A percentile compares a stretch with the other conserved stretches of the same genome.
These are phyloP conservation scores for Pseudopediastrum boryanum DNA, from an alignment of 139 green algal genomes.

Conservation along the genomic window DNA sequence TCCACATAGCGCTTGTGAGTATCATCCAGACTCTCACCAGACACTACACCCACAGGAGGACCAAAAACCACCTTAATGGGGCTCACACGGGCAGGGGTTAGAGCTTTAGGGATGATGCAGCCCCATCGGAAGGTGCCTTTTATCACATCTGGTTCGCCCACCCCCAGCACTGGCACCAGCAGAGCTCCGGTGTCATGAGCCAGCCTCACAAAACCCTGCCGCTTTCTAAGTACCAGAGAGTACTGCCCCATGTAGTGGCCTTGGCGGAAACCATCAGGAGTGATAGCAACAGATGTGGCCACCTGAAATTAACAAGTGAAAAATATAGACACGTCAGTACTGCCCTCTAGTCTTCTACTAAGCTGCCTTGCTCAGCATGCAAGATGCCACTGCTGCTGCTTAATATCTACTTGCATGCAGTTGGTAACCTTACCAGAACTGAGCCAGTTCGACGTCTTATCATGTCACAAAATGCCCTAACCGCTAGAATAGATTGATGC, in stretches of 20 bases:
- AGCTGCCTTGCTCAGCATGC: too few species aligned
- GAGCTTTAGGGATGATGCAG: neutral
- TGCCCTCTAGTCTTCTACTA: too few species aligned
- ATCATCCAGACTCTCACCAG: neutral
- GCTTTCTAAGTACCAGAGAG: neutral
- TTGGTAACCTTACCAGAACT: too few species aligned
- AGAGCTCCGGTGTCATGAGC: neutral
- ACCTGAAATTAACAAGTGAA: too few species aligned
- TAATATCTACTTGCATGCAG: too few species aligned
- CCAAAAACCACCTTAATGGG: neutral
- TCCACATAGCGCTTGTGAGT: neutral
- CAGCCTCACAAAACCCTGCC: neutral
- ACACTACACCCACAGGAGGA: neutral
- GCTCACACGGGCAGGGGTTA: neutral
- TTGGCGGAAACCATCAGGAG: neutral
- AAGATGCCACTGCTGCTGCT: too few species aligned
- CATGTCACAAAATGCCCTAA: too few species aligned
- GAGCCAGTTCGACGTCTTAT: too few species aligned
- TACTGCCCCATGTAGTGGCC: neutral
- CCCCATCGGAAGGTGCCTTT: neutral
- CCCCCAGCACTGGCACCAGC: slow-evolving; percentile 7
- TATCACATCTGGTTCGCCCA: neutral
- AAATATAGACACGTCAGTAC: too few species aligned
- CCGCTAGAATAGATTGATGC: too few species aligned
- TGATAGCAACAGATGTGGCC: neutral